These are phyloP conservation scores for Pichiaceae sp. DNA, from an alignment of 1,139 yeast genomes.

Conservation along the genomic window DNA sequence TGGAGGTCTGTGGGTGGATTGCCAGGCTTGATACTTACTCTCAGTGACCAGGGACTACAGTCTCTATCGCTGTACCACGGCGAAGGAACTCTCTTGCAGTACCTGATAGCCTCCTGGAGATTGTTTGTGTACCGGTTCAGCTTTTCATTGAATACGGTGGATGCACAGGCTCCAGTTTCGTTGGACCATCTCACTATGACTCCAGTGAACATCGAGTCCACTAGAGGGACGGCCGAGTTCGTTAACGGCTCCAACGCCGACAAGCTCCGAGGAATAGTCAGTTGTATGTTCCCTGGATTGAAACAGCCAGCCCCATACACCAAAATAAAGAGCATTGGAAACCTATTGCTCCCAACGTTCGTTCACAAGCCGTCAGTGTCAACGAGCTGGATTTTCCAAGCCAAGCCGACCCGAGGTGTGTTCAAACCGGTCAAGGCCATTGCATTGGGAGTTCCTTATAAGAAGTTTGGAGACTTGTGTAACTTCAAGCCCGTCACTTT, in stretches of 20 bases:
- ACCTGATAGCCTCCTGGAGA: slow-evolving; percentile 73
- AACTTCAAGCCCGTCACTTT: slow-evolving; percentile 51
- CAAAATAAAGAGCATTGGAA: slow-evolving; percentile 2
- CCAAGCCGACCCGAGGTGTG: slow-evolving; percentile 68
- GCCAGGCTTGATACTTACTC: slow-evolving; percentile 80
- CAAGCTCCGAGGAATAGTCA: slow-evolving; percentile 9
- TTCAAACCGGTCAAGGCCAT: slow-evolving; percentile 62
- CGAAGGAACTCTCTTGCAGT: slow-evolving; percentile 37
- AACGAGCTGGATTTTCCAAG: slow-evolving; percentile 56
- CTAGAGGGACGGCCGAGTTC: background rate
- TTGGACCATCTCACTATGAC: slow-evolving; percentile 47
- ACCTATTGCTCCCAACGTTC: slow-evolving; percentile 16
- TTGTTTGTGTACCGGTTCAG: slow-evolving; percentile 83
- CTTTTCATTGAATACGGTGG: slow-evolving; percentile 38
- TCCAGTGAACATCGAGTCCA: slow-evolving; percentile 34
- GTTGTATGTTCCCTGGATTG: slow-evolving; percentile 17
- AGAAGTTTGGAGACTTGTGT: slow-evolving; percentile 48
- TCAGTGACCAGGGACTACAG: slow-evolving; percentile 72
- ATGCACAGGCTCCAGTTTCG: slow-evolving; percentile 30
- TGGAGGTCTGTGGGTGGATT: slow-evolving; percentile 83
- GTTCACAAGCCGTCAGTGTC: slow-evolving; percentile 21
- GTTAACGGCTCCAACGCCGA: background rate
- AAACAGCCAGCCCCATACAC: background rate
- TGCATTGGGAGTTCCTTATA: slow-evolving; percentile 62
- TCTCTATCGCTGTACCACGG: slow-evolving; percentile 34